Evolutionary conservation across 2,329 filamentous ascomycete species (phyloP), one percentile per base, ranked within the genome.

Genomic region (Coccinonectria pachysandricola): DNA sequence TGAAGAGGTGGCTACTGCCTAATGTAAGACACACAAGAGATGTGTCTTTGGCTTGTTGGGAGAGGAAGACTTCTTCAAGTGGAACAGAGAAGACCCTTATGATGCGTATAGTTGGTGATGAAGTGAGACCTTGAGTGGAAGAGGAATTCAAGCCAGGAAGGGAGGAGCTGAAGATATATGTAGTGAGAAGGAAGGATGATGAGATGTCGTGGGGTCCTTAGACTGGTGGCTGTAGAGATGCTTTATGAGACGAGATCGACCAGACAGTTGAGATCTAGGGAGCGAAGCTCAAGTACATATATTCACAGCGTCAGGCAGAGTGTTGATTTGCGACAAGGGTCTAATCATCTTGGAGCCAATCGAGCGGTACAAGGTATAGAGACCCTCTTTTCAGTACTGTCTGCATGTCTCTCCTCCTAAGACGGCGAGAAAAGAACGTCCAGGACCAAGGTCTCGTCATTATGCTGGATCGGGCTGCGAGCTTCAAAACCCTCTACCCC

Each of bases 341-440:
- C 35, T 34, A 35, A 43, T 37, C 43, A 35, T 37, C 35, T 36
- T 29, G 32, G 31, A 49, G 45, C 48, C 48, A 51, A 51, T 50
- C 47, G 46, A 42, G 35, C 35, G 46, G 48, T 39, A 46, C n/a
- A n/a, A 37, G 34, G 33, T 34, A 39, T 40, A 36, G 39, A 50
- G 48, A 51, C 49, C 45, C 43, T 47, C 37, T 30, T 28, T 13
- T 18, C 31, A 31, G 36, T 39, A 39, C 35, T 33, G 43, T 39
- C 40, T 36, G 20, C 21, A 30, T 26, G 30, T 41, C 31, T 34
- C 42, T 32, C 41, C 31, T 40, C 29, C 40, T 37, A 31, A 34
- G 36, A 40, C 36, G 36, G 39, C 31, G 40, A 41, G 25, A 43
- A 35, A 43, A 36, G 30, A 24, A 37, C 39, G 42, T 27, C 43